Base-by-base conservation (phyloP, 176 grass and related monocot species). In the Coix lacrymajobi region DNA sequence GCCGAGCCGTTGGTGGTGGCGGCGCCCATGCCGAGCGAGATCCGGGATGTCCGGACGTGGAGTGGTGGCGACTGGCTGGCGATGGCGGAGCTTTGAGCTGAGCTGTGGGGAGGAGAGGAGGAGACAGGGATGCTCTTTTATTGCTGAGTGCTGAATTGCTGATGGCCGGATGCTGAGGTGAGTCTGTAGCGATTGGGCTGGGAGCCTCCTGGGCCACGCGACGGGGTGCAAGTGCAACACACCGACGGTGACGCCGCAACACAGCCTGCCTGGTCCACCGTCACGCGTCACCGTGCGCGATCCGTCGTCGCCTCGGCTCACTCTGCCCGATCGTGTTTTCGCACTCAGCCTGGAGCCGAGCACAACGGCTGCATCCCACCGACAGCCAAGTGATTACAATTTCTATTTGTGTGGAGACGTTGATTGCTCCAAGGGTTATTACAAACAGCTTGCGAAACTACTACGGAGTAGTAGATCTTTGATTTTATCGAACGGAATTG, bases 1-100 rank as follows among this genome's bases (percentile, higher is more conserved):
- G 83, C 30, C 69, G 85, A 28, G 83, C 92, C 86, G 79, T 94
- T 94, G 79, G 83, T 57, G 60, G 80, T 75, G 71, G 77, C 80
- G 71, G 52, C 22, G 52, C 75, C 87, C 92, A 94, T 94, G 79
- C 57, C 45, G 75, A 29, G 86, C 45, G 75, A 29, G 86, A 89
- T 86, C 83, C 77, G 88, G 62, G 34, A 5, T 60, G 40, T n/a
- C n/a, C n/a, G n/a, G 70, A 49, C 14, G 57, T 31, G 43, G 1
- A 51, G 44, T 10, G 85, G 46, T 79, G 86, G 63, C 30, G 12
- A 33, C 33, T 33, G 33, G 33, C 17, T 62, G 63, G 45, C 68
- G 66, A 82, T n/a, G 72, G 84, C 33, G 81, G 81, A 78, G 76
- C 38, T n/a, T n/a, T 14, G 38, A 79, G 76, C 20, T 15, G 65